Conservation (phyloP, 2,329 filamentous ascomycete genomes). For the Fusarium gaditjirri region DNA sequence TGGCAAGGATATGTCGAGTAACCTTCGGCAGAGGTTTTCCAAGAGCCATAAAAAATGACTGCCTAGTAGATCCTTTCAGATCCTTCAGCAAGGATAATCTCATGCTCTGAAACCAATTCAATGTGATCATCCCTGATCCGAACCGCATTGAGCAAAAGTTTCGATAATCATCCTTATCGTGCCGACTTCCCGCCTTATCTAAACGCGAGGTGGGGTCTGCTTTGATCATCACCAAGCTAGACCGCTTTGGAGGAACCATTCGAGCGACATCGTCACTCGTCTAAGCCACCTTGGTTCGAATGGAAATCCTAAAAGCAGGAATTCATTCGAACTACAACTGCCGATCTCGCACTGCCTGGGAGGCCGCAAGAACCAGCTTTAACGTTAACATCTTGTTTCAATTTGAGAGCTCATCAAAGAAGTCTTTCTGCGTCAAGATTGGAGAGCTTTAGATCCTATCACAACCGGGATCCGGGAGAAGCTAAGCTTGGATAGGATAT, state of each 20-base stretch:
- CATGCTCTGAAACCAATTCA: neutral
- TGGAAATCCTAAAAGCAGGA: neutral
- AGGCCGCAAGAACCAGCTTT: neutral
- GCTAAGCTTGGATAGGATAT: neutral
- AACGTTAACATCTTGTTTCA: neutral
- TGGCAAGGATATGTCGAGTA: neutral
- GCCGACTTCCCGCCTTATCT: conserved; percentile 10
- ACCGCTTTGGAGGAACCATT: neutral
- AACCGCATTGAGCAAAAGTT: neutral
- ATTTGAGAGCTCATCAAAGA: neutral
- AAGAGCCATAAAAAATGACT: neutral
- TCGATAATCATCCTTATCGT: neutral
- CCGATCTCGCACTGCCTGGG: neutral
- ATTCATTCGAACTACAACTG: neutral
- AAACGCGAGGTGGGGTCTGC: neutral
- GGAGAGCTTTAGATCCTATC: neutral
- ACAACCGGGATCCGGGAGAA: neutral
- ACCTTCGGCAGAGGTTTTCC: neutral
- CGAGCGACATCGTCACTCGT: conserved; percentile 1
- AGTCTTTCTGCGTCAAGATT: neutral
- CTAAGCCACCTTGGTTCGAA: conserved; percentile 11
- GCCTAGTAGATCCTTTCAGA: neutral
- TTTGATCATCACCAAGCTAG: neutral
- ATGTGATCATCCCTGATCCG: neutral
- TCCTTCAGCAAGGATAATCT: neutral